These are phyloP conservation scores for Microbotryum intermedium DNA, from an alignment of 1,284 basidiomycete species.

Conservation along the genomic window DNA sequence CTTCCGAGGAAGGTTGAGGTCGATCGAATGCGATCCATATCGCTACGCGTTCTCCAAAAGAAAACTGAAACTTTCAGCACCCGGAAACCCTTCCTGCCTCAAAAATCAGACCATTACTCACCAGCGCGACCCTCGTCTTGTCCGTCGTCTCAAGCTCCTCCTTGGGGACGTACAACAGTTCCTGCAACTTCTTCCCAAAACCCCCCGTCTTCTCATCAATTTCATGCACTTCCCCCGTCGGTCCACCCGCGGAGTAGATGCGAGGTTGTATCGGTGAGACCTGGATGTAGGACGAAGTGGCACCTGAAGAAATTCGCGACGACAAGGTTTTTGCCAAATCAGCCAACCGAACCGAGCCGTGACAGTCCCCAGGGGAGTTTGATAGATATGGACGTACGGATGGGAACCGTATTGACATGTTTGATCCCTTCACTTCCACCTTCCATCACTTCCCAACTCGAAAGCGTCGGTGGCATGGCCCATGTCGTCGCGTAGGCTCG, in stretches of 20 bases:
- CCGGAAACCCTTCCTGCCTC: neutral
- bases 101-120: neutral
- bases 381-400: conserved; percentile 23
- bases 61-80: no score
- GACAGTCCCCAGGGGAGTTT: neutral
- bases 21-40: conserved; percentile 32
- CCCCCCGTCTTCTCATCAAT: conserved; percentile 20
- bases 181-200: conserved; percentile 28
- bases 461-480: conserved; percentile 29
- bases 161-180: conserved; percentile 29
- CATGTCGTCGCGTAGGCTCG: conserved; percentile 36
- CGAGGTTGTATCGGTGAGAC: conserved; percentile 27
- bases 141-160: conserved; percentile 28
- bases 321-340: neutral
- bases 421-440: conserved; percentile 12
- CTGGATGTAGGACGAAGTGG: conserved; percentile 35
- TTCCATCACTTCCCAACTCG: conserved; percentile 30
- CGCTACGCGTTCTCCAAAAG: conserved; percentile 4
- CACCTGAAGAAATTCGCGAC: conserved; percentile 12
- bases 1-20: conserved; percentile 20
- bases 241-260: conserved; percentile 42
- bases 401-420: conserved; percentile 31
- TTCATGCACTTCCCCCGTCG: conserved; percentile 36
- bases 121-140: conserved; percentile 32
- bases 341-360: neutral